A percentile compares a stretch with the other conserved stretches of the same genome.
phyloP scores from a whole-genome alignment of 257 asterid species.

The Osmanthus fragrans region DNA sequence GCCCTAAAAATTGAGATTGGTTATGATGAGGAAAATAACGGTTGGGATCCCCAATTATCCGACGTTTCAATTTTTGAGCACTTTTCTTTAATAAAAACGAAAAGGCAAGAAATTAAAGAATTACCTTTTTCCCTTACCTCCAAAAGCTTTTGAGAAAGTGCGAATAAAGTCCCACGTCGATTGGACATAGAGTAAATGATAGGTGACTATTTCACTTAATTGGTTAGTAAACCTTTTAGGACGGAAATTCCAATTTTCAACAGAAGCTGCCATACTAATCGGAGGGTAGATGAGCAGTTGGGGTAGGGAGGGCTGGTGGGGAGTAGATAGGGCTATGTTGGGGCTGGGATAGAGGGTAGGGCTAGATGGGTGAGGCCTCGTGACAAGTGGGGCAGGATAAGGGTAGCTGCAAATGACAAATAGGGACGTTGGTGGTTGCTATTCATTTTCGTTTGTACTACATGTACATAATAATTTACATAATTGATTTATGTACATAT shows the following conservation, averaged over 20 bases:
- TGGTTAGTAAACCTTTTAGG: no score
- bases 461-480: no score
- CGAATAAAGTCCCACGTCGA: no score
- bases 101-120: not conserved
- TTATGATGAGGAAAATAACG: not conserved
- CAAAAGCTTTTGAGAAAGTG: not conserved
- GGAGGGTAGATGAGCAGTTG: not conserved
- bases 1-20: not conserved
- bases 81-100: not conserved
- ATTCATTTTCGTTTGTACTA: no score
- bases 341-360: not conserved
- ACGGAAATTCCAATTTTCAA: no score
- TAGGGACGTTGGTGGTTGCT: no score
- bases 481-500: no score
- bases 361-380: not conserved
- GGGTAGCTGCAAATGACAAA: no score
- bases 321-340: not conserved
- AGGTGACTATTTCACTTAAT: no score
- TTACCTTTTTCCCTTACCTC: not conserved
- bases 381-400: no score
- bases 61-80: not conserved
- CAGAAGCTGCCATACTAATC: no score
- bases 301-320: not conserved
- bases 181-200: no score
- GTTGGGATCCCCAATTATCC: not conserved